Evolutionary conservation across 2,329 filamentous ascomycete species (phyloP).

Genomic region (Fusarium floridanum): DNA sequence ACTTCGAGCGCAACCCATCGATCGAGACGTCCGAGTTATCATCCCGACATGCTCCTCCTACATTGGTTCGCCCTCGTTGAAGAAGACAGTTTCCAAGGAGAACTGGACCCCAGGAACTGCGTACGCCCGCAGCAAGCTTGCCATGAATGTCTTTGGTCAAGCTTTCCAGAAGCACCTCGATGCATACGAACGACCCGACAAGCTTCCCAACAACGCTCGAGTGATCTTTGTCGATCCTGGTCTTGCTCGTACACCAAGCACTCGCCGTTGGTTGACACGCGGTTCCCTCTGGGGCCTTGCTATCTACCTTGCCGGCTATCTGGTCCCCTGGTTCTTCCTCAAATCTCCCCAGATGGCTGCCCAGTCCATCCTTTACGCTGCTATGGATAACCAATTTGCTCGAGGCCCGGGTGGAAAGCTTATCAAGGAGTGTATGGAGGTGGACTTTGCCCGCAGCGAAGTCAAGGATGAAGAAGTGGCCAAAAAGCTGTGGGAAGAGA

Average conservation of each 20-base stretch:
- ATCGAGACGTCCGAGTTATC: conserved; percentile 91
- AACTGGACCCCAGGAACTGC: conserved; percentile 68
- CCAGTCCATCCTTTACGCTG: conserved; percentile 86
- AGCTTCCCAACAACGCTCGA: conserved; percentile 82
- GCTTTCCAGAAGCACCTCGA: conserved; percentile 95
- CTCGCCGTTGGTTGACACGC: conserved; percentile 85
- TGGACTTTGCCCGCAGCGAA: conserved; percentile 78
- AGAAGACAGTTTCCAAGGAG: conserved; percentile 62
- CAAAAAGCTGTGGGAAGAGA: conserved; percentile 90
- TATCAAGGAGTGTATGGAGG: conserved; percentile 89
- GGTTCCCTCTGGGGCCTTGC: conserved; percentile 85
- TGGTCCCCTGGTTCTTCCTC: conserved; percentile 86
- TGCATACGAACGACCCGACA: conserved; percentile 85
- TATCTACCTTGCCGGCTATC: conserved; percentile 82
- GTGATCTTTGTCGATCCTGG: conserved; percentile 92
- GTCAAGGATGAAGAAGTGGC: conserved; percentile 83
- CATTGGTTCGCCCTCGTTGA: conserved; percentile 78
- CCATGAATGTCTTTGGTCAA: conserved; percentile 88
- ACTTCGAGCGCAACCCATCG: conserved; percentile 89
- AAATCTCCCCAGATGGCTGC: conserved; percentile 88
- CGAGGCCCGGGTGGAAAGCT: conserved; percentile 76
- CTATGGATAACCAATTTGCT: conserved; percentile 82
- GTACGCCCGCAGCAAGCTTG: conserved; percentile 78
- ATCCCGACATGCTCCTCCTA: conserved; percentile 91
- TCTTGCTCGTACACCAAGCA: conserved; percentile 86